Conservation (phyloP, 225 moss, liverwort and hornwort species). For the Neckera pumila region DNA sequence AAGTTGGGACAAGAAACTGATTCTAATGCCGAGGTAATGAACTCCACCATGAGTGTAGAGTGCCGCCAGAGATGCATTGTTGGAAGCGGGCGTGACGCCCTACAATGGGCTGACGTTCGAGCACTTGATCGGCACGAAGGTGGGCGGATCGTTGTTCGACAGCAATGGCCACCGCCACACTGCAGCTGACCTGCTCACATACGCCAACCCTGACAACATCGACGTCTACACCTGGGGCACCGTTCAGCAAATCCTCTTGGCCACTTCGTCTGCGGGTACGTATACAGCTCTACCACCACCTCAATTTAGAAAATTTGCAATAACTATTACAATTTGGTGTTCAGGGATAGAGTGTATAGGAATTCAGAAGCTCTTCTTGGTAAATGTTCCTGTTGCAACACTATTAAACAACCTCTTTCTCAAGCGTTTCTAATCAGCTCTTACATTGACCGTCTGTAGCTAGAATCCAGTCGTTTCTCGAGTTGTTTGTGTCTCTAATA, state of each 20-base stretch:
- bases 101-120: conserved; percentile 56
- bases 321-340: background rate
- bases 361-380: no score
- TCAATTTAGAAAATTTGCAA: background rate
- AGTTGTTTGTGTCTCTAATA: background rate
- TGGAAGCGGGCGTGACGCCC: conserved; percentile 65
- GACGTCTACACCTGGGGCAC: conserved; percentile 47
- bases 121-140: conserved; percentile 66
- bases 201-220: conserved; percentile 49
- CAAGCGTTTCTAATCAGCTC: background rate
- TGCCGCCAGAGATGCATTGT: conserved; percentile 50
- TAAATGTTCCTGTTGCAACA: background rate
- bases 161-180: conserved; percentile 55
- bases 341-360: background rate
- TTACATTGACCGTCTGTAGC: background rate
- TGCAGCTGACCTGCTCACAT: conserved; percentile 67
- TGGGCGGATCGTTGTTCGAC: conserved; percentile 73
- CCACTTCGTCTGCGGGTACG: background rate
- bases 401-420: background rate
- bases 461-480: background rate
- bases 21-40: background rate
- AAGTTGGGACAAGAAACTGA: background rate
- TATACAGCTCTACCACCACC: background rate
- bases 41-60: background rate
- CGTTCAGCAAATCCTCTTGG: conserved; percentile 29